Evolutionary conservation across 257 asterid species (phyloP).

Genomic region (Ocimum tenuiflorum): DNA sequence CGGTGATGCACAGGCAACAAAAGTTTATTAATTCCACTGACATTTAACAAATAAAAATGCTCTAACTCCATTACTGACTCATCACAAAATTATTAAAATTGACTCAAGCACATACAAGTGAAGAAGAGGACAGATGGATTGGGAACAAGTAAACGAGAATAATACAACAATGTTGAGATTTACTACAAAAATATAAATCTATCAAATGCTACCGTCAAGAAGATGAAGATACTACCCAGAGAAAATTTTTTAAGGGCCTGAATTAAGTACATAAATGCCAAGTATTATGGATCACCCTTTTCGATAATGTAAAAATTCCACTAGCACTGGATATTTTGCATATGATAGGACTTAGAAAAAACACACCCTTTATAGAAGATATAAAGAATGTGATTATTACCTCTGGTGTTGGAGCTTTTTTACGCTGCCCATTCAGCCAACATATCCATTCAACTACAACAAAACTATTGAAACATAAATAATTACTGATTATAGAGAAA

Average conservation of each 20-base stretch:
- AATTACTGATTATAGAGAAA: slow-evolving; percentile 20
- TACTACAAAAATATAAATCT: not conserved
- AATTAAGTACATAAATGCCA: not conserved
- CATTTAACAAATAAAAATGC: not conserved
- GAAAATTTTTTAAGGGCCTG: not conserved
- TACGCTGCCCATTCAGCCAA: slow-evolving; percentile 98
- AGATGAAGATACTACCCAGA: not conserved
- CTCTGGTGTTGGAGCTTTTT: slow-evolving; percentile 85
- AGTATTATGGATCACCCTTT: not conserved
- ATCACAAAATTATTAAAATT: not conserved
- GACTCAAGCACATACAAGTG: not conserved
- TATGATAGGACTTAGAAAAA: not conserved
- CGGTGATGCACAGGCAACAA: slow-evolving; percentile 5
- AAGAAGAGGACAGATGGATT: not conserved
- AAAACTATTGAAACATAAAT: slow-evolving; percentile 33
- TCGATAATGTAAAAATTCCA: not conserved
- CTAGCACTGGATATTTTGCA: not conserved
- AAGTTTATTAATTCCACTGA: not conserved
- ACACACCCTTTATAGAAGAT: not conserved
- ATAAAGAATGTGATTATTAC: slow-evolving; percentile 26
- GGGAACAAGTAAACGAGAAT: not conserved
- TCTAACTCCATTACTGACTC: not conserved
- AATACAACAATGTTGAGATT: slow-evolving; percentile 5
- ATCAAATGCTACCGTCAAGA: slow-evolving; percentile 4
- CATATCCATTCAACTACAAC: slow-evolving; percentile 96